These are phyloP conservation scores for Neobulgaria alba DNA, from an alignment of 2,329 filamentous ascomycete genomes.

Conservation along the genomic window DNA sequence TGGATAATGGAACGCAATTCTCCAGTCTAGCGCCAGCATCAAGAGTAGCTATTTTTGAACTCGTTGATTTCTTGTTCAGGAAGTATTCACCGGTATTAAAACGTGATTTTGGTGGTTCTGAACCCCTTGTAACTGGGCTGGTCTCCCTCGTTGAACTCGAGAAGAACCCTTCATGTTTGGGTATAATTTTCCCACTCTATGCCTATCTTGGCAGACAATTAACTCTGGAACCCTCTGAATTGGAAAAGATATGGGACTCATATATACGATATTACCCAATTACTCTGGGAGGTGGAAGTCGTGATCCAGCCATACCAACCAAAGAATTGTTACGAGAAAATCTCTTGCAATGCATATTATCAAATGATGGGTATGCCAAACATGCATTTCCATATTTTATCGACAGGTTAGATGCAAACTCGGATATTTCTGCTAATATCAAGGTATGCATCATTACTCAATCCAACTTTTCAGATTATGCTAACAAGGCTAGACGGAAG, in stretches of 20 bases:
- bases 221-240: constrained; percentile 9
- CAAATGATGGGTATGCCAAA: constrained; percentile 20
- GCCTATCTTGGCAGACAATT: constrained; percentile 16
- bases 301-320: constrained; percentile 11
- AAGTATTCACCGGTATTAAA: constrained; percentile 11
- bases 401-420: constrained; percentile 18
- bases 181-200: constrained; percentile 21
- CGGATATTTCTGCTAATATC: constrained; percentile 21
- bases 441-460: constrained; percentile 21
- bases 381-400: constrained; percentile 19
- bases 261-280: constrained; percentile 27
- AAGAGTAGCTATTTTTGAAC: constrained; percentile 15
- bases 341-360: constrained; percentile 22
- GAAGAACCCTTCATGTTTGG: constrained; percentile 23
- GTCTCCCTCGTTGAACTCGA: constrained; percentile 21
- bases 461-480: not conserved
- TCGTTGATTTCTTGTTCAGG: constrained; percentile 16
- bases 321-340: constrained; percentile 17
- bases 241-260: constrained; percentile 19
- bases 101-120: constrained; percentile 11
- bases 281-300: constrained; percentile 13
- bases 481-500: constrained; percentile 22
- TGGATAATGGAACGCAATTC: constrained; percentile 10
- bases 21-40: constrained; percentile 15
- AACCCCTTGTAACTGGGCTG: constrained; percentile 17